A percentile compares a stretch with the other conserved stretches of the same genome.
Conservation (phyloP, 768 basidiomycete species). For the Termitomyces sp. region DNA sequence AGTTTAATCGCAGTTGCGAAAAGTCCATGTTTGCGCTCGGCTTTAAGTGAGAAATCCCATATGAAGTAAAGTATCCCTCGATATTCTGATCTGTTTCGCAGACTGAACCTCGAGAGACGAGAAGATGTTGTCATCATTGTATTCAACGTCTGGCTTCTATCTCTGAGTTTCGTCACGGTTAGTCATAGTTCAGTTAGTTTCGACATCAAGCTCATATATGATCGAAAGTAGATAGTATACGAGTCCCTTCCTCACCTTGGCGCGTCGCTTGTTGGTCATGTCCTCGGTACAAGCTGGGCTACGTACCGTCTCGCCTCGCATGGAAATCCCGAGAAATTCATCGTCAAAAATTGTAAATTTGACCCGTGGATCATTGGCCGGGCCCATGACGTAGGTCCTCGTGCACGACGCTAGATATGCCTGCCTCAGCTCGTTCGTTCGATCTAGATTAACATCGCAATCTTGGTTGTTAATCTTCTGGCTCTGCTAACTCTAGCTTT, state of each 20-base stretch:
- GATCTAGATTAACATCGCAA: conserved; percentile 25
- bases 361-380: conserved; percentile 36
- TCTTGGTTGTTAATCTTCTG: conserved; percentile 31
- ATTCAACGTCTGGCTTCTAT: conserved; percentile 44
- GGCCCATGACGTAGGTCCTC: conserved; percentile 25
- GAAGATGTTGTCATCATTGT: conserved; percentile 42
- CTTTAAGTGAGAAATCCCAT: conserved; percentile 29
- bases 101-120: conserved; percentile 33
- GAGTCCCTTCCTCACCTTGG: conserved; percentile 49
- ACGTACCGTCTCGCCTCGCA: conserved; percentile 34
- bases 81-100: conserved; percentile 8
- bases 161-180: conserved; percentile 40
- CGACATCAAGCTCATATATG: not conserved
- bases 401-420: not conserved
- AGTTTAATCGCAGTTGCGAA: not conserved
- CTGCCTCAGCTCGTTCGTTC: not conserved
- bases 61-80: not conserved
- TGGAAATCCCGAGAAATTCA: conserved; percentile 23
- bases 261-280: conserved; percentile 39
- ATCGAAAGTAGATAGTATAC: conserved; percentile 32
- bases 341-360: conserved; percentile 33
- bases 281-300: conserved; percentile 42
- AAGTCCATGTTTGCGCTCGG: conserved; percentile 12
- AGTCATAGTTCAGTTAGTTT: conserved; percentile 10
- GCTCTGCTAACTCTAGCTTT: conserved; percentile 30